Percentiles rank a stretch among this genome's conserved stretches.
Evolutionary conservation across 1,284 basidiomycete genomes (phyloP).

Genomic region (Coriolopsis trogii): DNA sequence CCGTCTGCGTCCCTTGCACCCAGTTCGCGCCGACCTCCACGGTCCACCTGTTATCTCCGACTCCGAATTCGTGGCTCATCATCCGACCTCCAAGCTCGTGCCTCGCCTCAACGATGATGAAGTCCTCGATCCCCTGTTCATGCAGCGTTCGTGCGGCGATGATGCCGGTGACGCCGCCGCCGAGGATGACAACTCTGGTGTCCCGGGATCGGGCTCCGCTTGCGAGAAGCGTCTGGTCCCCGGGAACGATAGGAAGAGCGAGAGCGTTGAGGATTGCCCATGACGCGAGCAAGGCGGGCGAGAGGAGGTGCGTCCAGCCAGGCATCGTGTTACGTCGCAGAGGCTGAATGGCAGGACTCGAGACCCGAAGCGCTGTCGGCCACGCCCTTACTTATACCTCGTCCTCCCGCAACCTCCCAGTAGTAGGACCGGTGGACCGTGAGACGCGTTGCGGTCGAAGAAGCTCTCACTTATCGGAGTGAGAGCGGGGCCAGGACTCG

Average conservation of each 20-base stretch:
- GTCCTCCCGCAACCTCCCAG: background rate
- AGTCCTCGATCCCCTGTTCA: constrained; percentile 57
- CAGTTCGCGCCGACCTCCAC: constrained; percentile 73
- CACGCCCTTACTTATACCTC: constrained; percentile 2
- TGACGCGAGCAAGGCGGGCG: background rate
- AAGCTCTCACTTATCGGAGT: background rate
- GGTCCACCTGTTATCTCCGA: constrained; percentile 38
- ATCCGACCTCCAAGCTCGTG: constrained; percentile 65
- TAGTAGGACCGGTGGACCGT: background rate
- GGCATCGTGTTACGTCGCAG: too few species aligned
- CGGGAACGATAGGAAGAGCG: background rate
- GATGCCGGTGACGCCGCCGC: constrained; percentile 69
- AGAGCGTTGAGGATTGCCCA: background rate
- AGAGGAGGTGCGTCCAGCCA: background rate
- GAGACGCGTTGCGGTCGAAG: too few species aligned
- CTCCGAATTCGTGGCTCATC: constrained; percentile 49
- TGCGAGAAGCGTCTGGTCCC: constrained; percentile 3
- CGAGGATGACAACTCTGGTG: constrained; percentile 52
- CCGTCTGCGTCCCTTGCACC: constrained; percentile 67
- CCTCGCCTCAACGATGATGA: constrained; percentile 63
- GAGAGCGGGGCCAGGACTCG: background rate
- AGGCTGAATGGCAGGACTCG: background rate
- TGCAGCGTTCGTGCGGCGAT: constrained; percentile 66
- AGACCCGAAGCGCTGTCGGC: background rate
- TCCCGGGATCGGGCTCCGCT: constrained; percentile 17